These are phyloP conservation scores for Tricholoma hemisulphureum DNA, from an alignment of 768 basidiomycete genomes.

Conservation along the genomic window DNA sequence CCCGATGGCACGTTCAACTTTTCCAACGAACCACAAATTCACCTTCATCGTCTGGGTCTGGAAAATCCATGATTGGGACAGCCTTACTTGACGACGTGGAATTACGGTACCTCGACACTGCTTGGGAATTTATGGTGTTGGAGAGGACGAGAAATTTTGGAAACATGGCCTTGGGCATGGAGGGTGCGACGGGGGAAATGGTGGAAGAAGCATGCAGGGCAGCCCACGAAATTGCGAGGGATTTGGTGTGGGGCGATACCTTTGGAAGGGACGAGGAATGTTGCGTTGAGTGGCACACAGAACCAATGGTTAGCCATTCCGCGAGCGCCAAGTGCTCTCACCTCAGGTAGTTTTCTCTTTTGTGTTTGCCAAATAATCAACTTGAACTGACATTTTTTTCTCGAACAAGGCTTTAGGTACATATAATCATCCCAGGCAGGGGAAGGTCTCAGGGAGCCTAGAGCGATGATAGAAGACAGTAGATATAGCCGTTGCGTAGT, in stretches of 20 bases:
- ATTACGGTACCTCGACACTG: slow-evolving; percentile 44
- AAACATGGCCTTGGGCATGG: slow-evolving; percentile 74
- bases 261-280: slow-evolving; percentile 52
- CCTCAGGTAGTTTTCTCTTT: slow-evolving; percentile 61
- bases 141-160: slow-evolving; percentile 82
- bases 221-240: slow-evolving; percentile 63
- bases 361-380: background rate
- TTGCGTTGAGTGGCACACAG: slow-evolving; percentile 87
- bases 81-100: slow-evolving; percentile 83
- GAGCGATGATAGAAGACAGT: no score
- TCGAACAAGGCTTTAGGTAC: no score
- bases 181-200: slow-evolving; percentile 54
- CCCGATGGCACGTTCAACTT: no score
- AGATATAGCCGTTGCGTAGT: no score
- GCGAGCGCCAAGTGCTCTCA: slow-evolving; percentile 82
- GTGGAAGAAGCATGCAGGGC: slow-evolving; percentile 62
- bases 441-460: no score
- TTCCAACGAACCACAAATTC: slow-evolving; percentile 74
- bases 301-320: slow-evolving; percentile 89
- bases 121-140: slow-evolving; percentile 67
- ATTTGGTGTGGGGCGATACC: slow-evolving; percentile 85
- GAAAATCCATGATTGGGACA: slow-evolving; percentile 86
- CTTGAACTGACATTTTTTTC: slow-evolving; percentile 24
- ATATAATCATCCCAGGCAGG: no score
- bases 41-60: slow-evolving; percentile 93